Conservation (phyloP, 192 early-diverging fungal genomes). For the Blastocladiella britannica region DNA sequence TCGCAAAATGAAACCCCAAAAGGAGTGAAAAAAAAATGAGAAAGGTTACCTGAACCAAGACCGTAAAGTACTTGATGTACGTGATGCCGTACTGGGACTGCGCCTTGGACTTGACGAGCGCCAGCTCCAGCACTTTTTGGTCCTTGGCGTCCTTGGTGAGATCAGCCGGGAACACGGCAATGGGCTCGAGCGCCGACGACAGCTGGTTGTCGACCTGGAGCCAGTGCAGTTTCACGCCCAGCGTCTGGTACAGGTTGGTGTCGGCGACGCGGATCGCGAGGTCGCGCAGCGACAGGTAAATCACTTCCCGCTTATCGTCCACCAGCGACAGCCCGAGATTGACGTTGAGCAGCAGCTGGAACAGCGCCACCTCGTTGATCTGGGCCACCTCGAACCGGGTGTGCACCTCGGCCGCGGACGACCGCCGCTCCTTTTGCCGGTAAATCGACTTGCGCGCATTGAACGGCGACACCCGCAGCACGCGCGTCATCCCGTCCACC, state of each 20-base stretch:
- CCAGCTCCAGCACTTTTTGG: slow-evolving; percentile 37
- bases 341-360: slow-evolving; percentile 49
- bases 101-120: slow-evolving; percentile 73
- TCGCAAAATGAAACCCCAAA: slow-evolving; percentile 23
- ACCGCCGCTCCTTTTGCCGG: slow-evolving; percentile 10
- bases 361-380: slow-evolving; percentile 20
- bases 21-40: slow-evolving; percentile 1
- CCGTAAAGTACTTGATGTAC: slow-evolving; percentile 84
- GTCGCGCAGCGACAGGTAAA: slow-evolving; percentile 59
- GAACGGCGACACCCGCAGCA: slow-evolving; percentile 44
- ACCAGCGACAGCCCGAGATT: slow-evolving; percentile 84
- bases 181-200: slow-evolving; percentile 62
- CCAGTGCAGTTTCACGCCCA: slow-evolving; percentile 68
- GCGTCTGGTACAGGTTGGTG: slow-evolving; percentile 56
- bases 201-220: slow-evolving; percentile 94
- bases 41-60: slow-evolving; percentile 59
- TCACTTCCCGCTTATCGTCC: slow-evolving; percentile 54
- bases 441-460: slow-evolving; percentile 42
- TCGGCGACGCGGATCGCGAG: slow-evolving; percentile 60
- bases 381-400: slow-evolving; percentile 31
- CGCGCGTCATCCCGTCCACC: slow-evolving; percentile 44
- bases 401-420: background rate
- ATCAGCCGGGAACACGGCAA: slow-evolving; percentile 83
- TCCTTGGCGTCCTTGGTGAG: slow-evolving; percentile 48
- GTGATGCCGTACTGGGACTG: slow-evolving; percentile 71